Percentiles rank a stretch among this genome's conserved stretches.
These are phyloP conservation scores for Magnaporthales sp. DNA, from an alignment of 2,329 filamentous ascomycete species.

Conservation along the genomic window DNA sequence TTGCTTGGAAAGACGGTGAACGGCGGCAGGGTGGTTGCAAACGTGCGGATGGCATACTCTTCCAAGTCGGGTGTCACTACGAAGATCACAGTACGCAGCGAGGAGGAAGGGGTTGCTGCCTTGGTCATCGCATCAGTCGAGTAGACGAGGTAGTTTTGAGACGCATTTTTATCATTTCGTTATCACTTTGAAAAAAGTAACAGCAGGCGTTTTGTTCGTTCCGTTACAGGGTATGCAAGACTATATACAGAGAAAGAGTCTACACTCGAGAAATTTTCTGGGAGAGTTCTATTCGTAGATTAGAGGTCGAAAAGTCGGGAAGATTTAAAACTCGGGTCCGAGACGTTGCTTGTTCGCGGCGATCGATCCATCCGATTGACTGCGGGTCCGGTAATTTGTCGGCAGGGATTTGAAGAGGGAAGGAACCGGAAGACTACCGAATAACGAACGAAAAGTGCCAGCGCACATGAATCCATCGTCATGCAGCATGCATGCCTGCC, in stretches of 20 bases:
- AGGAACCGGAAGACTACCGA: neutral
- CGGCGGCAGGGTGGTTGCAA: slow-evolving; percentile 80
- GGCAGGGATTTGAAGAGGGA: neutral
- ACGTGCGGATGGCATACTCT: slow-evolving; percentile 87
- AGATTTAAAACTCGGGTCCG: neutral
- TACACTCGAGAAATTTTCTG: neutral
- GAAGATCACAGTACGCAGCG: slow-evolving; percentile 85
- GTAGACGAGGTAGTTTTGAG: slow-evolving; percentile 28
- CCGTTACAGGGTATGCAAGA: neutral
- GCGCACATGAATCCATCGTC: neutral
- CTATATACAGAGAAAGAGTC: neutral
- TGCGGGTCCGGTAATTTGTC: neutral
- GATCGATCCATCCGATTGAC: neutral
- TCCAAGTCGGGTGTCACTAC: slow-evolving; percentile 90
- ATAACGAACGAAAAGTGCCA: neutral
- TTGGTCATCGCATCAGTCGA: slow-evolving; percentile 79
- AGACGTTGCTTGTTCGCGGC: neutral
- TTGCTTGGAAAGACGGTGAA: slow-evolving; percentile 90
- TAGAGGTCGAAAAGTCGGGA: neutral
- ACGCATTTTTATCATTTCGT: neutral
- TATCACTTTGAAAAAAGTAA: neutral
- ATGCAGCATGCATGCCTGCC: neutral
- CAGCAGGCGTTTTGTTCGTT: neutral
- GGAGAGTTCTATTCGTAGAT: neutral
- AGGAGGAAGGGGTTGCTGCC: slow-evolving; percentile 84